Percentiles rank a stretch among this genome's conserved stretches.
phyloP scores from a whole-genome alignment of 257 asterid species.

The Ligustrum vulgare region DNA sequence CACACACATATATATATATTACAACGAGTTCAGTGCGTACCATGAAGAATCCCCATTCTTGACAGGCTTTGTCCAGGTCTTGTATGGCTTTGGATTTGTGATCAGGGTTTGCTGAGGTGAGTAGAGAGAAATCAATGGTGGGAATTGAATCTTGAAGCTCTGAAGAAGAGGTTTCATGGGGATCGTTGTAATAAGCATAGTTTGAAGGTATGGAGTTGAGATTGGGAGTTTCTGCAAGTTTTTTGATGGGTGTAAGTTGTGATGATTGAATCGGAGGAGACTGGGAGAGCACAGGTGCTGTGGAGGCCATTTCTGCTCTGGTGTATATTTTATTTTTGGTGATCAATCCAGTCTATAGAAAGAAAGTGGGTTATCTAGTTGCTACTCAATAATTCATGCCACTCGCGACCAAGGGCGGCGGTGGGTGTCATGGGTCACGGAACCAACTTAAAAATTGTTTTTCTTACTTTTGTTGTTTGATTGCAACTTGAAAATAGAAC shows the following conservation, averaged over 20 bases:
- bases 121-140: conserved; percentile 44
- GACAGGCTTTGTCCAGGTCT: conserved; percentile 46
- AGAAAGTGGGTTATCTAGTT: background rate
- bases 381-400: background rate
- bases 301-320: conserved; percentile 24
- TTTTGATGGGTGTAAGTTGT: conserved; percentile 33
- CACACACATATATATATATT: too few species aligned
- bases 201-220: conserved; percentile 46
- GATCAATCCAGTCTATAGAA: background rate
- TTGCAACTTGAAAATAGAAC: too few species aligned
- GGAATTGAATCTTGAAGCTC: conserved; percentile 45
- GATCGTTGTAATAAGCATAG: conserved; percentile 35
- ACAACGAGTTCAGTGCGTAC: too few species aligned
- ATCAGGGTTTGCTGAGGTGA: conserved; percentile 34
- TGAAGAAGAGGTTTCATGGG: conserved; percentile 27
- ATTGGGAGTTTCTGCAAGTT: conserved; percentile 37
- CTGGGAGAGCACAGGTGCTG: conserved; percentile 3
- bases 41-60: conserved; percentile 69
- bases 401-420: too few species aligned
- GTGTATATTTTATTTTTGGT: background rate
- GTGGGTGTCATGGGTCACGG: too few species aligned
- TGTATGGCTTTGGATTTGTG: conserved; percentile 42
- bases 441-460: too few species aligned
- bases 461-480: too few species aligned
- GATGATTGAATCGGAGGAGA: background rate